Evolutionary conservation across 441 rosid genomes (phyloP).

Genomic region (Eutrema salsugineum): DNA sequence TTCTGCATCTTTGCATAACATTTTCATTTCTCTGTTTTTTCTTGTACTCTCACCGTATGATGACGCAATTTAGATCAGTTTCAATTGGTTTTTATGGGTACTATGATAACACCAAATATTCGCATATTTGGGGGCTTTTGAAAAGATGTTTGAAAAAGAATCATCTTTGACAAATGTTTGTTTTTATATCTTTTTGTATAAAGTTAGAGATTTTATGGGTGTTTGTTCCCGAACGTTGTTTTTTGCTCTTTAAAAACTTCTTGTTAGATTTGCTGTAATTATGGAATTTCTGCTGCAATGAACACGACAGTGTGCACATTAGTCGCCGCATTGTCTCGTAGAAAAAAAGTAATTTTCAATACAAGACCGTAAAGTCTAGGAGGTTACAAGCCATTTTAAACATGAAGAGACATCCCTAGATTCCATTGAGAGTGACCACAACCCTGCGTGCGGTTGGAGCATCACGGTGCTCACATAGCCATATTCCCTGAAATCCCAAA

Average conservation of each 20-base stretch:
- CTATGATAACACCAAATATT: not conserved
- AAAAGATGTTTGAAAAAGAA: not conserved
- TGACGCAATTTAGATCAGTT: not conserved
- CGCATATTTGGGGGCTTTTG: too few relatives aligned
- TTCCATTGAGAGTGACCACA: conserved; percentile 86
- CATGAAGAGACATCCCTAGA: conserved; percentile 28
- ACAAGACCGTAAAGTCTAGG: conserved; percentile 5
- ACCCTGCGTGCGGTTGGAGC: conserved; percentile 73
- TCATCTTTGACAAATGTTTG: not conserved
- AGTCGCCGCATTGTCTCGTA: not conserved
- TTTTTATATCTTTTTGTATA: not conserved
- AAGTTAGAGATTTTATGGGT: not conserved
- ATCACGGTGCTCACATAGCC: conserved; percentile 97
- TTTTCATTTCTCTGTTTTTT: not conserved
- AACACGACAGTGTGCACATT: not conserved
- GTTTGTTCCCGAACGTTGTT: not conserved
- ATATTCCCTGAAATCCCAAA: conserved; percentile 66
- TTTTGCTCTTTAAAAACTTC: not conserved
- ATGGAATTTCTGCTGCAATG: not conserved
- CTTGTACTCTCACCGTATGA: not conserved
- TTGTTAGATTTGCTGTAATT: not conserved
- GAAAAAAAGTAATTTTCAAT: not conserved
- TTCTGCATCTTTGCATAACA: not conserved
- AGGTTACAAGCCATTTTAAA: conserved; percentile 15
- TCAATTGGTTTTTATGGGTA: not conserved